phyloP scores from a whole-genome alignment of 768 basidiomycete genomes.

The Leccinum imitatum region DNA sequence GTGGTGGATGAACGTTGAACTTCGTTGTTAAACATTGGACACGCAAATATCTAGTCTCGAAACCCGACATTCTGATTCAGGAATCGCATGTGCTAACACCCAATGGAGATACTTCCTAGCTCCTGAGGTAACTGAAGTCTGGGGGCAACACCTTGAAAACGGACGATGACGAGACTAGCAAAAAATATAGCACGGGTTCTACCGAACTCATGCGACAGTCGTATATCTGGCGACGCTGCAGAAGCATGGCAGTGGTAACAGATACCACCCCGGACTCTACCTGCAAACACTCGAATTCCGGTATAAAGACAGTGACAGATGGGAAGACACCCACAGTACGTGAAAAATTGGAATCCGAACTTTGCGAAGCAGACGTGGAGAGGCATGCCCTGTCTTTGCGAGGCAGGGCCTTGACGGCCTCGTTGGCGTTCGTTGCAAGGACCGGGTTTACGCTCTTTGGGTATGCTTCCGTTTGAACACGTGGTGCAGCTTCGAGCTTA shows the following conservation, averaged over 20 bases:
- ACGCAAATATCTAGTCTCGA: no score
- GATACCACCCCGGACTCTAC: neutral
- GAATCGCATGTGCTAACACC: no score
- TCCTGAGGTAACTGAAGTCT: no score
- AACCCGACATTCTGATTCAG: no score
- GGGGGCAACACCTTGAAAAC: no score
- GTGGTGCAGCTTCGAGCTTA: neutral
- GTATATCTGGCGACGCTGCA: conserved; percentile 5
- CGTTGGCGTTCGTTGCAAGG: conserved; percentile 56
- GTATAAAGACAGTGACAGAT: neutral
- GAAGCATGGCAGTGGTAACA: neutral
- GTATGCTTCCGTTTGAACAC: conserved; percentile 27
- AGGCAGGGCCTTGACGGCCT: conserved; percentile 45
- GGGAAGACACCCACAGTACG: conserved; percentile 8
- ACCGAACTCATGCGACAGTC: conserved; percentile 4
- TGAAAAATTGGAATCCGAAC: neutral
- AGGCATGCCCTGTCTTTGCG: conserved; percentile 17
- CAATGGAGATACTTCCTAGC: no score
- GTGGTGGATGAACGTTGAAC: no score
- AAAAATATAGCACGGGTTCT: neutral
- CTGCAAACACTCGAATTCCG: neutral
- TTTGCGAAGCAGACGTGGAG: conserved; percentile 14
- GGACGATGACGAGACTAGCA: no score
- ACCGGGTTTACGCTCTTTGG: conserved; percentile 66
- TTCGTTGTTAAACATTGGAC: no score